Percentiles rank a stretch among this genome's conserved stretches.
These are phyloP conservation scores for Dactylellina parvicollis DNA, from an alignment of 2,329 filamentous ascomycete genomes.

Conservation along the genomic window DNA sequence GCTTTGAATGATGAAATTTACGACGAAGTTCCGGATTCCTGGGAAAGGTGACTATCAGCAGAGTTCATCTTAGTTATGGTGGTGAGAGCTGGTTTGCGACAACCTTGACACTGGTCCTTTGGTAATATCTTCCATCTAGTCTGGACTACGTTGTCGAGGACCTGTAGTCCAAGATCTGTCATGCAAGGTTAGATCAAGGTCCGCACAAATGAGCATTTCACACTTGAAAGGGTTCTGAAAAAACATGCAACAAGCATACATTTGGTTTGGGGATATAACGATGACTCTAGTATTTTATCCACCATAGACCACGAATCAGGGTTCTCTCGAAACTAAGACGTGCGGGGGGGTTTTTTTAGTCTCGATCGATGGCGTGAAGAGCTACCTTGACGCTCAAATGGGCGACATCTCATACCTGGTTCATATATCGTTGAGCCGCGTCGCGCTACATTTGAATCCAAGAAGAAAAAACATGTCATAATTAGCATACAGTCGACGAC, in stretches of 20 bases:
- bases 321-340: conserved; percentile 90
- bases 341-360: conserved; percentile 1
- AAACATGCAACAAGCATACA: conserved; percentile 68
- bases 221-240: conserved; percentile 4
- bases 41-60: conserved; percentile 26
- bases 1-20: conserved; percentile 96
- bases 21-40: conserved; percentile 99
- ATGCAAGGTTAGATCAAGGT: conserved; percentile 31
- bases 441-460: conserved; percentile 10
- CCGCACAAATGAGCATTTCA: conserved; percentile 4
- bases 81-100: conserved; percentile 56
- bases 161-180: conserved; percentile 88
- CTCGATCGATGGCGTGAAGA: conserved; percentile 8
- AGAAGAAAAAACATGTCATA: not conserved
- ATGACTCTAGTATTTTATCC: conserved; percentile 93
- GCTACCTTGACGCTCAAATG: conserved; percentile 9
- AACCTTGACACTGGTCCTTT: conserved; percentile 92
- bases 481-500: conserved; percentile 5
- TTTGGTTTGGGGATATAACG: conserved; percentile 94
- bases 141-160: conserved; percentile 97
- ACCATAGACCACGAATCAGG: conserved; percentile 97
- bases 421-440: conserved; percentile 46
- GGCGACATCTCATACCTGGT: conserved; percentile 31
- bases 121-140: conserved; percentile 99
- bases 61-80: not conserved